phyloP scores from a whole-genome alignment of 805 yeast species.

The Cyberlindnera veronae region DNA sequence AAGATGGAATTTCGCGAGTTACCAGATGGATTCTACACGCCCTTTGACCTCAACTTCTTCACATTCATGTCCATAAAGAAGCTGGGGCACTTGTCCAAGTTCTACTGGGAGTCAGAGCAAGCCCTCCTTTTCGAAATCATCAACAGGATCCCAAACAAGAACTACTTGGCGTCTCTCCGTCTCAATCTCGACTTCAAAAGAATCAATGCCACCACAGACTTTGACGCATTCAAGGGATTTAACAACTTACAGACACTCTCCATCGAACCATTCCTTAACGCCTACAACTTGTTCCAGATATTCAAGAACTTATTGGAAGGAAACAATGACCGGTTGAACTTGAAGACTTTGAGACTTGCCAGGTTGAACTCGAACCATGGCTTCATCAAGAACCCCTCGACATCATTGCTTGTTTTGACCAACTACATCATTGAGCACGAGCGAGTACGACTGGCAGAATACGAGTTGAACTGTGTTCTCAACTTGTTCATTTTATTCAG shows the following conservation, averaged over 20 bases:
- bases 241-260: constrained; percentile 33
- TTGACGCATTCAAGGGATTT: constrained; percentile 20
- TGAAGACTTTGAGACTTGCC: constrained; percentile 16
- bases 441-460: constrained; percentile 13
- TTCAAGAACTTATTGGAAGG: constrained; percentile 17
- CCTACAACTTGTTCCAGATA: constrained; percentile 25
- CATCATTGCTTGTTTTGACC: constrained; percentile 20
- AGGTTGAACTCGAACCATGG: constrained; percentile 16
- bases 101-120: constrained; percentile 34
- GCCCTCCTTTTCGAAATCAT: constrained; percentile 33
- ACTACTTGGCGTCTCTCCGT: constrained; percentile 26
- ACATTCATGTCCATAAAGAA: constrained; percentile 27
- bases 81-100: constrained; percentile 25
- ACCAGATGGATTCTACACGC: constrained; percentile 40
- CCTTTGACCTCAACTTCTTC: constrained; percentile 32
- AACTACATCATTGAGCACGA: constrained; percentile 19
- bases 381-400: constrained; percentile 16
- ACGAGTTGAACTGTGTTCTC: constrained; percentile 16
- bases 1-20: constrained; percentile 34
- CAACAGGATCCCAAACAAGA: constrained; percentile 31
- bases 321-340: constrained; percentile 4
- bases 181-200: constrained; percentile 33
- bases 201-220: constrained; percentile 6
- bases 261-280: constrained; percentile 34
- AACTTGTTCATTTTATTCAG: constrained; percentile 12